Percentiles rank a stretch among this genome's conserved stretches.
Evolutionary conservation across 805 yeast species (phyloP).

Genomic region (Candida palmyrensis): DNA sequence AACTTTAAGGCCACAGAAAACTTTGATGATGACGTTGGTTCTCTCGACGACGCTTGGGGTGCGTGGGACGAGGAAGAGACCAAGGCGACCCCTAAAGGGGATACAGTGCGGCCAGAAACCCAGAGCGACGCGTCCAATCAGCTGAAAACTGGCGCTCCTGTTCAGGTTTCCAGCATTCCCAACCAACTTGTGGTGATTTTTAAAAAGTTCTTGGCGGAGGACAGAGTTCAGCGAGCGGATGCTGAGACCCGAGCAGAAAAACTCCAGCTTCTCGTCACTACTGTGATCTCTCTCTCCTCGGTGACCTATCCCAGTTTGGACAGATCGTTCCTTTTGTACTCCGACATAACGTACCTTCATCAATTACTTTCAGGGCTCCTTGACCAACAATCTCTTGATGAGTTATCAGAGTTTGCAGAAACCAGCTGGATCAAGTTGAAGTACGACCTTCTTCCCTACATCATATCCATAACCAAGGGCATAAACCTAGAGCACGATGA

Average conservation of each 20-base stretch:
- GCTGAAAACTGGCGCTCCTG: constrained; percentile 1
- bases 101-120: background rate
- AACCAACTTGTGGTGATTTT: background rate
- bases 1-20: no score
- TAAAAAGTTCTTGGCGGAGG: background rate
- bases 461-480: constrained; percentile 15
- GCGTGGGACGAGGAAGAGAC: constrained; percentile 6
- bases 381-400: constrained; percentile 2
- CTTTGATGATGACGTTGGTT: constrained; percentile 3
- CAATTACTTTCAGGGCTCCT: constrained; percentile 6
- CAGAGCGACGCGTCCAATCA: background rate
- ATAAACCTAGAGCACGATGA: constrained; percentile 12
- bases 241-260: constrained; percentile 14
- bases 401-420: constrained; percentile 13
- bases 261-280: constrained; percentile 18
- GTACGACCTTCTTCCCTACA: constrained; percentile 6
- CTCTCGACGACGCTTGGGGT: constrained; percentile 1
- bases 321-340: constrained; percentile 29
- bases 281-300: constrained; percentile 27
- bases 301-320: constrained; percentile 27
- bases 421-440: constrained; percentile 12
- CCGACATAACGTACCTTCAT: constrained; percentile 27
- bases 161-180: constrained; percentile 1
- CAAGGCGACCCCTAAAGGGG: background rate
- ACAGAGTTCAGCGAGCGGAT: constrained; percentile 9